These are phyloP conservation scores for Candida sonorensis DNA, from an alignment of 805 yeast genomes.

Conservation along the genomic window DNA sequence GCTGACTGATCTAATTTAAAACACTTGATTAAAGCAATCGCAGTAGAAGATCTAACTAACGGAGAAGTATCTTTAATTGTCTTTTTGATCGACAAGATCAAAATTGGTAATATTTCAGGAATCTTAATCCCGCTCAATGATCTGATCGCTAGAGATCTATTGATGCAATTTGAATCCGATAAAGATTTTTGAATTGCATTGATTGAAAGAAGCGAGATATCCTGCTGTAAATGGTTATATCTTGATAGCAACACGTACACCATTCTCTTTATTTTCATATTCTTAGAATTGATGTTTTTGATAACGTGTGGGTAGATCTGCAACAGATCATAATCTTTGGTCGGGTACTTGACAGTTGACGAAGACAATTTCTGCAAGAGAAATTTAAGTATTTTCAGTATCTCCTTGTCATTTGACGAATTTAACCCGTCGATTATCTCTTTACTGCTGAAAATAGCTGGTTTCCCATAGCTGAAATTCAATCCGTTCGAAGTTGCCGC, in stretches of 20 bases:
- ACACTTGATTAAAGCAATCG: conserved; percentile 64
- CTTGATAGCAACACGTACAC: conserved; percentile 70
- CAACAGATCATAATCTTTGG: conserved; percentile 31
- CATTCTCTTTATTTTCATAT: conserved; percentile 60
- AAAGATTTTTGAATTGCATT: conserved; percentile 87
- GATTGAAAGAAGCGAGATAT: conserved; percentile 80
- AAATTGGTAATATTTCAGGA: conserved; percentile 73
- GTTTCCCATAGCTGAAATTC: not conserved
- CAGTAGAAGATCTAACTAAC: conserved; percentile 71
- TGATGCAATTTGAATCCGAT: conserved; percentile 59
- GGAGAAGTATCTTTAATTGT: conserved; percentile 67
- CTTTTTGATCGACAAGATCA: conserved; percentile 65
- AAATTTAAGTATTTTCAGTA: conserved; percentile 52
- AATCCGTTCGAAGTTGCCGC: not conserved
- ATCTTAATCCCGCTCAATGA: conserved; percentile 80
- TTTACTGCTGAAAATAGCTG: conserved; percentile 38
- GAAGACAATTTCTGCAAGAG: conserved; percentile 27
- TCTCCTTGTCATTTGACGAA: conserved; percentile 63
- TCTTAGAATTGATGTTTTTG: conserved; percentile 70
- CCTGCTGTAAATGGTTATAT: conserved; percentile 80
- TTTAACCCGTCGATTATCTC: conserved; percentile 62
- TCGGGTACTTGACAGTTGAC: not conserved
- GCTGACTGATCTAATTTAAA: conserved; percentile 26
- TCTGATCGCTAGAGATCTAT: conserved; percentile 67
- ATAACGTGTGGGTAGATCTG: conserved; percentile 78